These are phyloP conservation scores for Paraconiothyrium sp. DNA, from an alignment of 2,329 filamentous ascomycete species.

Conservation along the genomic window DNA sequence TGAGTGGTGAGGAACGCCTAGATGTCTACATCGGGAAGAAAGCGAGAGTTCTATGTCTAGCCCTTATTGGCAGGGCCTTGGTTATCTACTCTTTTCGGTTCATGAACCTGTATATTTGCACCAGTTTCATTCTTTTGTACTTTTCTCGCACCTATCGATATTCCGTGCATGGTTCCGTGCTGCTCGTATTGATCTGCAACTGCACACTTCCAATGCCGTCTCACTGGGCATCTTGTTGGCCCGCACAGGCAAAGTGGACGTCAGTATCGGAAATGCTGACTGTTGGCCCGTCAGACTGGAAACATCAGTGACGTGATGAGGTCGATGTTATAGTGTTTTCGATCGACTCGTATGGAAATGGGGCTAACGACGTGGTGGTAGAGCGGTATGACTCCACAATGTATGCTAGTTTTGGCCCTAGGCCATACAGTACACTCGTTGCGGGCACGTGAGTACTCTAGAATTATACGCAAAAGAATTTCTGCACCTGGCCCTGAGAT, in stretches of 20 bases:
- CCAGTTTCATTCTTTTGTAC: slow-evolving; percentile 20
- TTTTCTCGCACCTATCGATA: slow-evolving; percentile 14
- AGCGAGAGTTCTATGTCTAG: slow-evolving; percentile 11
- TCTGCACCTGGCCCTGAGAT: too few species aligned
- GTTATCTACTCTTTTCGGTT: slow-evolving; percentile 19
- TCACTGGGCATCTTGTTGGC: slow-evolving; percentile 14
- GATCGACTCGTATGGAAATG: too few species aligned
- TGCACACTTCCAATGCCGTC: slow-evolving; percentile 13
- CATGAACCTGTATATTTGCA: slow-evolving; percentile 19
- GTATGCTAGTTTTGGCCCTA: too few species aligned
- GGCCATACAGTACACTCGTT: too few species aligned
- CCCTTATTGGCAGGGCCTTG: slow-evolving; percentile 9
- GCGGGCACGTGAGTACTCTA: too few species aligned
- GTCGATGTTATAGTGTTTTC: too few species aligned
- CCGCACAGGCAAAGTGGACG: slow-evolving; percentile 15
- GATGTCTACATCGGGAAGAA: slow-evolving; percentile 8
- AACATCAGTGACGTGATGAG: background rate
- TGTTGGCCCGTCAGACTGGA: slow-evolving; percentile 11
- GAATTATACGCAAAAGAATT: too few species aligned
- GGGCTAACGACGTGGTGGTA: slow-evolving; percentile 7
- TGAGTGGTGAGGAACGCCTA: slow-evolving; percentile 12
- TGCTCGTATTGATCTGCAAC: slow-evolving; percentile 14
- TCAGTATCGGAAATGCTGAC: slow-evolving; percentile 4
- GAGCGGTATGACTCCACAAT: background rate
- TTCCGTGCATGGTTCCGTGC: slow-evolving; percentile 11